Evolutionary conservation across 83 land plant genomes (phyloP).

Genomic region (Isoetes engelmannii): DNA sequence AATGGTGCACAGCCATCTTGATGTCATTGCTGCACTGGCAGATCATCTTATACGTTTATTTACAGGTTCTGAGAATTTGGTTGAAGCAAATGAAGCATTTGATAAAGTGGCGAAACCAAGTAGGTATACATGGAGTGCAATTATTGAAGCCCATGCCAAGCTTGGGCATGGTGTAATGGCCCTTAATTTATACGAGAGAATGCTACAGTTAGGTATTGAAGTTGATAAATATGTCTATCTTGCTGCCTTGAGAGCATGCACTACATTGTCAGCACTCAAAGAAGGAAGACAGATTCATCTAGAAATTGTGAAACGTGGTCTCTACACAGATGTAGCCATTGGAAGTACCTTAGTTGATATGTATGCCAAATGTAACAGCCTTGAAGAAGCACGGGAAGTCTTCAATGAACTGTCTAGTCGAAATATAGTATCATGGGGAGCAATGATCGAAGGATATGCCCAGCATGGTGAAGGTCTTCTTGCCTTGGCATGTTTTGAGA

Average conservation of each 20-base stretch:
- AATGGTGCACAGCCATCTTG: background rate
- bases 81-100: background rate
- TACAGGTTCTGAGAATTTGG: background rate
- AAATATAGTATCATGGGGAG: conserved; percentile 40
- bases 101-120: background rate
- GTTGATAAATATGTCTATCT: background rate
- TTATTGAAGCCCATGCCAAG: background rate
- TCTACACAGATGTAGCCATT: too few relatives aligned
- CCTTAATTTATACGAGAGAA: background rate
- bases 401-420: conserved; percentile 24
- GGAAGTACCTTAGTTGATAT: too few relatives aligned
- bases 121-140: background rate
- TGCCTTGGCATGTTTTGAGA: conserved; percentile 19
- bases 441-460: conserved; percentile 38
- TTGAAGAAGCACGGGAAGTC: too few relatives aligned
- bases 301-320: too few relatives aligned
- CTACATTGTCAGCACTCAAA: too few relatives aligned
- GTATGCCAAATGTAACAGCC: too few relatives aligned
- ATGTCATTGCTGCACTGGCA: background rate
- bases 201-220: background rate
- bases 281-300: too few relatives aligned
- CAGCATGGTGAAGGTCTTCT: conserved; percentile 4
- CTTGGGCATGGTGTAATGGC: background rate
- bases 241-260: too few relatives aligned
- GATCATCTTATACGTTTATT: background rate